phyloP scores from a whole-genome alignment of 164 flowering plant genomes.

The Brasenia schreberi region DNA sequence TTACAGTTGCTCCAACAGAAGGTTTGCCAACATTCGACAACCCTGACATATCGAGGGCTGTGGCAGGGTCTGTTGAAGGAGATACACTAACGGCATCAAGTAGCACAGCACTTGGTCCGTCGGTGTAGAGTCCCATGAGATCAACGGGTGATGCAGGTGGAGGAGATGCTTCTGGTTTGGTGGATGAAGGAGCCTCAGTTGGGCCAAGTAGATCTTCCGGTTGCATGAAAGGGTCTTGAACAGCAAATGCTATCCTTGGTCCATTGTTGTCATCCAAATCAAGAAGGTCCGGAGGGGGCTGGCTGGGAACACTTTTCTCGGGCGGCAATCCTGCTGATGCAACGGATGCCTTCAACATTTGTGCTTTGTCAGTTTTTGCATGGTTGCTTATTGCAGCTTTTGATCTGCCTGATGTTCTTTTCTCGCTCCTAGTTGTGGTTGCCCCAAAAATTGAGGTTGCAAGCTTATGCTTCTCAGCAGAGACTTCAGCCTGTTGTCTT shows the following conservation, averaged over 20 bases:
- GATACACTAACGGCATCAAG: background rate
- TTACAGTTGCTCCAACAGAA: background rate
- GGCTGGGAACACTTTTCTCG: conserved; percentile 26
- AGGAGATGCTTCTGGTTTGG: conserved; percentile 11
- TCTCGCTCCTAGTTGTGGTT: conserved; percentile 39
- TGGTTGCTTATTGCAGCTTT: conserved; percentile 29
- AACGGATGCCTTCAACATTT: conserved; percentile 9
- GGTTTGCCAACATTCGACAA: conserved; percentile 10
- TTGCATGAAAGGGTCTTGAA: conserved; percentile 67
- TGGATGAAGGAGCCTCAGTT: conserved; percentile 12
- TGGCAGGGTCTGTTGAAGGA: conserved; percentile 1
- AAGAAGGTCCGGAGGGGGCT: conserved; percentile 71
- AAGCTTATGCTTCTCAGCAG: conserved; percentile 81
- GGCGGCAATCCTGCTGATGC: conserved; percentile 10
- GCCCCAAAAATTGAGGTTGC: conserved; percentile 98
- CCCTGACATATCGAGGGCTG: conserved; percentile 17
- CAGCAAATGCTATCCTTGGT: conserved; percentile 7
- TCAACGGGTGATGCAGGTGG: conserved; percentile 25
- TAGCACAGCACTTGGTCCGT: conserved; percentile 20
- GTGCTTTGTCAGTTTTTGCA: conserved; percentile 22
- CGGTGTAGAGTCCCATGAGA: conserved; percentile 40
- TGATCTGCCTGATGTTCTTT: conserved; percentile 35
- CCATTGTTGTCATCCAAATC: conserved; percentile 65
- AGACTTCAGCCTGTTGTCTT: conserved; percentile 43
- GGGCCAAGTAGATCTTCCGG: conserved; percentile 76